Evolutionary conservation across 805 yeast species (phyloP).

Genomic region (Grigorovia yakushimaensis): DNA sequence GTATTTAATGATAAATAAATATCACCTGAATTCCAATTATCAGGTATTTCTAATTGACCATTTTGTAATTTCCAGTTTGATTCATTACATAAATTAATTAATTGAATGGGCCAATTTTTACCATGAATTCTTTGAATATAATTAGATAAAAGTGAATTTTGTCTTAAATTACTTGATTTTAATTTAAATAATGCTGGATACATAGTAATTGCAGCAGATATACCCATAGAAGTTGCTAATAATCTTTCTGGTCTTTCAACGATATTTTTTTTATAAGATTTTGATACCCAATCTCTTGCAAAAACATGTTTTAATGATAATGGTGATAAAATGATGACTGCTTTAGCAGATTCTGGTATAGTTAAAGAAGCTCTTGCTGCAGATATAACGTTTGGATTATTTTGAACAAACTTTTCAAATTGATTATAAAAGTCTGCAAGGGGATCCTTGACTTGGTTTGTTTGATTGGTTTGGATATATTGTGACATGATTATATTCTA

Average conservation of each 20-base stretch:
- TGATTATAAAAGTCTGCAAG: slow-evolving; percentile 34
- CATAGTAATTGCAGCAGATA: slow-evolving; percentile 64
- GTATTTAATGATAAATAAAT: slow-evolving; percentile 63
- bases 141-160: slow-evolving; percentile 40
- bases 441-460: slow-evolving; percentile 15
- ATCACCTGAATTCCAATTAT: slow-evolving; percentile 75
- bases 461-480: background rate
- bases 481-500: background rate
- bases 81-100: slow-evolving; percentile 47
- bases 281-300: slow-evolving; percentile 68
- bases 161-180: slow-evolving; percentile 31
- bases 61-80: slow-evolving; percentile 45
- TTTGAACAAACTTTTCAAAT: slow-evolving; percentile 35
- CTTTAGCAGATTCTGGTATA: slow-evolving; percentile 35
- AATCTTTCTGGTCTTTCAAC: slow-evolving; percentile 79
- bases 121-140: slow-evolving; percentile 71
- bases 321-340: slow-evolving; percentile 59
- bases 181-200: slow-evolving; percentile 50
- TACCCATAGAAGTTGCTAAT: slow-evolving; percentile 67
- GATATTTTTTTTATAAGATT: slow-evolving; percentile 52
- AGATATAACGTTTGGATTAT: slow-evolving; percentile 29
- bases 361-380: slow-evolving; percentile 28
- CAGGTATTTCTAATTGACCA: slow-evolving; percentile 64
- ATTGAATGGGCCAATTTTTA: slow-evolving; percentile 53
- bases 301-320: slow-evolving; percentile 61